Percentiles rank a stretch among this genome's conserved stretches.
Conservation (phyloP, 75 land plant genomes). For the Cupressus sempervirens region DNA sequence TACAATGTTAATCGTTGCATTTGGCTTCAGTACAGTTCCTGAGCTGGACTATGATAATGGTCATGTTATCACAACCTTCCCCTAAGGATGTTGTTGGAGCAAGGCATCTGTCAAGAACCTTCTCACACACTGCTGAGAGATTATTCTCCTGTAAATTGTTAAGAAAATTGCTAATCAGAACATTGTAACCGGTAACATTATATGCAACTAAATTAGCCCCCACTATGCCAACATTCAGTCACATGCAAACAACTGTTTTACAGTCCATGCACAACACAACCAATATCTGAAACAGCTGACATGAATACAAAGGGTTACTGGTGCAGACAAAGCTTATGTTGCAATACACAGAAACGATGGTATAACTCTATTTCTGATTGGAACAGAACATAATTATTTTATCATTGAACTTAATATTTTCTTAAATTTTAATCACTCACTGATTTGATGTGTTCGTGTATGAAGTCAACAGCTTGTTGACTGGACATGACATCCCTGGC, state of each 20-base stretch:
- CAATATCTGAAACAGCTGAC: neutral
- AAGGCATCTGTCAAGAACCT: constrained; percentile 34
- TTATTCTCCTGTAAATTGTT: constrained; percentile 22
- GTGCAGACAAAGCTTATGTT: neutral
- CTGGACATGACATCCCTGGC: constrained; percentile 47
- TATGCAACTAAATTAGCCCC: neutral
- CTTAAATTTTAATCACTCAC: neutral
- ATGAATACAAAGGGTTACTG: neutral
- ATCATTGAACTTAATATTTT: neutral
- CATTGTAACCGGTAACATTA: neutral
- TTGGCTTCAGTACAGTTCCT: constrained; percentile 1
- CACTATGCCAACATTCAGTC: neutral
- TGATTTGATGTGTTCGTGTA: constrained; percentile 20
- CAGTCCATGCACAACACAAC: neutral
- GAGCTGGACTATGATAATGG: constrained; percentile 37
- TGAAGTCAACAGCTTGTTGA: constrained; percentile 35
- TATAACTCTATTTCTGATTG: neutral
- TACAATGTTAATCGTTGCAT: neutral
- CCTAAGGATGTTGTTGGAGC: constrained; percentile 25
- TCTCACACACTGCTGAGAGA: constrained; percentile 31
- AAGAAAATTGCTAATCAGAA: neutral
- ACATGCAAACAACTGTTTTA: neutral
- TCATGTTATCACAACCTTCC: constrained; percentile 50
- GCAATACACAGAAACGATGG: neutral
- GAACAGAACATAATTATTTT: neutral